A percentile compares a stretch with the other conserved stretches of the same genome.
Evolutionary conservation across 192 early-diverging fungal genomes (phyloP).

Genomic region (Umbelopsis vinacea): DNA sequence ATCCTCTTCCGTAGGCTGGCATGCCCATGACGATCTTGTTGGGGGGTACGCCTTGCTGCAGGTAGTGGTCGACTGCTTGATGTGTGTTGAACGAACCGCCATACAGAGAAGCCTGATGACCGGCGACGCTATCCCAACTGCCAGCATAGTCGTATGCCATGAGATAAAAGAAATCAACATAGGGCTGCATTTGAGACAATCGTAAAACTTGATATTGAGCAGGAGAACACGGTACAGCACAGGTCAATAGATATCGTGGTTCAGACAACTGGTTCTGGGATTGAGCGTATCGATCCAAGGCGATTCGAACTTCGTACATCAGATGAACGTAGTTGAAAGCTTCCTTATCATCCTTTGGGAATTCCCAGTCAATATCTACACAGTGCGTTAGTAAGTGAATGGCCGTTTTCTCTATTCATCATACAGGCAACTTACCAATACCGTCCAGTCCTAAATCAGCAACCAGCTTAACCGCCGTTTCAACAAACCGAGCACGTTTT

Average conservation of each 20-base stretch:
- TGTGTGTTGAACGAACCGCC: conserved; percentile 63
- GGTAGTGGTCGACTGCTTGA: conserved; percentile 74
- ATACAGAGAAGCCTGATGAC: conserved; percentile 90
- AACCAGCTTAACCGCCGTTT: conserved; percentile 47
- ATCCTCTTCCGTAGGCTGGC: conserved; percentile 93
- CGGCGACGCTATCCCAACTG: conserved; percentile 65
- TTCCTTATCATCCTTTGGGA: conserved; percentile 76
- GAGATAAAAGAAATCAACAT: conserved; percentile 81
- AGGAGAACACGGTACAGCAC: conserved; percentile 69
- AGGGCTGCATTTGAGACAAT: conserved; percentile 63
- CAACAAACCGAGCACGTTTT: conserved; percentile 63
- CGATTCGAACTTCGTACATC: conserved; percentile 69
- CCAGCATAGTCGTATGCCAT: conserved; percentile 91
- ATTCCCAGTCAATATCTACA: conserved; percentile 82
- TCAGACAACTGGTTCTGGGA: conserved; percentile 28
- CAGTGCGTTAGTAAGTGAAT: not conserved
- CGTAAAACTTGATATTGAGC: conserved; percentile 65
- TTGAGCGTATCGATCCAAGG: conserved; percentile 62
- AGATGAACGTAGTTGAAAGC: conserved; percentile 79
- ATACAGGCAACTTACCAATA: conserved; percentile 41
- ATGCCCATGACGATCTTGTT: conserved; percentile 89
- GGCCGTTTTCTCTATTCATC: not conserved
- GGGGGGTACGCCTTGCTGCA: conserved; percentile 74
- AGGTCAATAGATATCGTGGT: conserved; percentile 63
- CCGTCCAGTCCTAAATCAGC: conserved; percentile 59